Percentiles rank a stretch among this genome's conserved stretches.
Conservation (phyloP, 2,329 filamentous ascomycete species). For the Phyllosticta ampelicida region DNA sequence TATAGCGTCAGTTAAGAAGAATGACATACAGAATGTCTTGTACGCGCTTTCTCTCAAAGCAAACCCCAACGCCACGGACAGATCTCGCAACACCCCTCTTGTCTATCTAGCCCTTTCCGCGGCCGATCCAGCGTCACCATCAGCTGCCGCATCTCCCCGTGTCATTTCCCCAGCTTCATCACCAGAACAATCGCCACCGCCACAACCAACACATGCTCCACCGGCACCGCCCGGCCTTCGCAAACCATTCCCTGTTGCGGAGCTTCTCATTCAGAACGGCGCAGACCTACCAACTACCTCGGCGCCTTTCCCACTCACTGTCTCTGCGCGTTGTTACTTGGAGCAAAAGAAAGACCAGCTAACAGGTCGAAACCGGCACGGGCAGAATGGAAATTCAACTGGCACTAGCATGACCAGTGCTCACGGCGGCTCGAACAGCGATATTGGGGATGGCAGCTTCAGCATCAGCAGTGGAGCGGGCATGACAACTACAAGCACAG, state of each 20-base stretch:
- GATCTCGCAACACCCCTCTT: conserved; percentile 75
- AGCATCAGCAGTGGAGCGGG: not conserved
- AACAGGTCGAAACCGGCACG: conserved; percentile 19
- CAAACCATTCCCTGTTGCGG: conserved; percentile 72
- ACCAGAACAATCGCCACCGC: conserved; percentile 34
- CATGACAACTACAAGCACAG: conserved; percentile 14
- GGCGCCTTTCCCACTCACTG: conserved; percentile 74
- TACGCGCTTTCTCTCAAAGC: conserved; percentile 79
- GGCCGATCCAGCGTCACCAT: conserved; percentile 76
- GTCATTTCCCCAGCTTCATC: conserved; percentile 27
- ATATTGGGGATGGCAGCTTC: not conserved
- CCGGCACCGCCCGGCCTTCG: conserved; percentile 30
- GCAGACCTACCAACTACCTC: conserved; percentile 68
- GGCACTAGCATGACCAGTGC: not conserved
- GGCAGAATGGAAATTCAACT: conserved; percentile 1
- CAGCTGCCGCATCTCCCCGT: conserved; percentile 30
- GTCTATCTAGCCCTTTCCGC: conserved; percentile 87
- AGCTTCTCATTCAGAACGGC: conserved; percentile 86
- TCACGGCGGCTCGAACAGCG: not conserved
- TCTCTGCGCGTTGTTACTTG: conserved; percentile 70
- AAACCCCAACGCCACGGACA: conserved; percentile 78
- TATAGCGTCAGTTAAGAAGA: conserved; percentile 86
- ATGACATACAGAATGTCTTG: conserved; percentile 86
- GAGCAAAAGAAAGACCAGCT: conserved; percentile 57
- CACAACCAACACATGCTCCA: conserved; percentile 13